Base-by-base conservation (phyloP, 129 eudicot genomes). In the Helichrysum umbraculigerum region DNA sequence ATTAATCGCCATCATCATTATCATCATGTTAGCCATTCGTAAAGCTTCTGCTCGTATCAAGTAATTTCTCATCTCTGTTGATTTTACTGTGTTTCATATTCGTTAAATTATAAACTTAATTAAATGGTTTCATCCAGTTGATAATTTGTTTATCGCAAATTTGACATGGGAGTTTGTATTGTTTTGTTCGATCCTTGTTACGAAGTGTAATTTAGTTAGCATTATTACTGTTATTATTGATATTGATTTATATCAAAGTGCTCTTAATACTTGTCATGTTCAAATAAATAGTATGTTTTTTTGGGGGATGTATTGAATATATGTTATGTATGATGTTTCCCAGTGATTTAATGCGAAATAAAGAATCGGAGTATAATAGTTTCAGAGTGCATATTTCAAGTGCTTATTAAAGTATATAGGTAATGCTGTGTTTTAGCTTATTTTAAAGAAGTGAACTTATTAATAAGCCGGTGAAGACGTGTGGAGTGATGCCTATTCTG, bases 11-110 rank as follows among this genome's bases (percentile, higher is more conserved):
- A 7, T n/a, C 20, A 32, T 64, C 51, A 65, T 47, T 51, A 19
- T 39, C 44, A 75, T 14, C 19, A 80, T 80, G 83, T 80, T 73
- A 77, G 79, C 79, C 19, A 73, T 80, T 66, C 79, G 83, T 30
- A 80, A 51, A 74, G 79, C 83, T 41, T 80, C 83, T 19, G 21
- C 51, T 1, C 41, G 75, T 19, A 73, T 80, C 79, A 80, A 54
- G 83, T 80, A 80, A 80, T 0, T 39, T 56, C 74, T 29, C 5
- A 12, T 64, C 7, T 41, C 52, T 71, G 16, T 58, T 58, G 63
- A 6, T 0, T 20, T 58, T 19, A 19, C 1, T 59, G n/a, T 63
- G 68, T 63, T 9, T 4, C 21, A 63, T 63, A 29, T 61, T 29
- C 32, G 19, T 64, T 64, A 11, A 41, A 30, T 4, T 30, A 16